Evolutionary conservation across 1,284 basidiomycete species (phyloP).

Genomic region (Rhodotorula sp.): DNA sequence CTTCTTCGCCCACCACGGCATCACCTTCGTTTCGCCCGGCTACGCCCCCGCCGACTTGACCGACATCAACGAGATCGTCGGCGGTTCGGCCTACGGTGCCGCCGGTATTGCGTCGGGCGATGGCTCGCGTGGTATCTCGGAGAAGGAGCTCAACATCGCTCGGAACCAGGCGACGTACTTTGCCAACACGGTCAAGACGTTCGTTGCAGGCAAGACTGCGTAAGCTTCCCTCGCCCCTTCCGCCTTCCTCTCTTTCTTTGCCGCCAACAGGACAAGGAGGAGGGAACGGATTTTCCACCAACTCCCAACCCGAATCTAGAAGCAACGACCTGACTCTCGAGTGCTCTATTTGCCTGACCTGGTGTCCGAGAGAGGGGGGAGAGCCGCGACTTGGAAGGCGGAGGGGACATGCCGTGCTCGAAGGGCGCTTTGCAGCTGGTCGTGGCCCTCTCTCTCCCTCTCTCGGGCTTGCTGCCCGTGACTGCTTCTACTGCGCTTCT

Average conservation of each 20-base stretch:
- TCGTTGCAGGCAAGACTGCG: constrained; percentile 40
- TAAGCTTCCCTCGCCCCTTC: constrained; percentile 16
- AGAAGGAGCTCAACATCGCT: constrained; percentile 65
- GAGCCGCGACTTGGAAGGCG: background rate
- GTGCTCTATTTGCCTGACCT: no score
- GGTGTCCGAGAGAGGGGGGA: no score
- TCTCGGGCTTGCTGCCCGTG: background rate
- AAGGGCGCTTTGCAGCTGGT: background rate
- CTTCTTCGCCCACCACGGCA: constrained; percentile 15
- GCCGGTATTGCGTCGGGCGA: constrained; percentile 65
- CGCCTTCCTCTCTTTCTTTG: background rate
- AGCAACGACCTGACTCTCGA: background rate
- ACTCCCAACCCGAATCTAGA: background rate
- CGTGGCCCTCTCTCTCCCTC: background rate
- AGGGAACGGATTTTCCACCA: background rate
- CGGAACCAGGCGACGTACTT: constrained; percentile 50
- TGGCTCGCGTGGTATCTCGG: constrained; percentile 62
- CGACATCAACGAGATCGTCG: constrained; percentile 63
- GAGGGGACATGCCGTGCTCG: background rate
- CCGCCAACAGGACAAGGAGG: background rate
- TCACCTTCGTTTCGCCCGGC: constrained; percentile 46
- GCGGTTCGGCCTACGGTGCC: constrained; percentile 55
- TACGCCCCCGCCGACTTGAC: constrained; percentile 63
- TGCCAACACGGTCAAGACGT: constrained; percentile 55
- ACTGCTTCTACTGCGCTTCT: background rate